phyloP scores from a whole-genome alignment of 257 asterid species.

The Linderniella brevidens region DNA sequence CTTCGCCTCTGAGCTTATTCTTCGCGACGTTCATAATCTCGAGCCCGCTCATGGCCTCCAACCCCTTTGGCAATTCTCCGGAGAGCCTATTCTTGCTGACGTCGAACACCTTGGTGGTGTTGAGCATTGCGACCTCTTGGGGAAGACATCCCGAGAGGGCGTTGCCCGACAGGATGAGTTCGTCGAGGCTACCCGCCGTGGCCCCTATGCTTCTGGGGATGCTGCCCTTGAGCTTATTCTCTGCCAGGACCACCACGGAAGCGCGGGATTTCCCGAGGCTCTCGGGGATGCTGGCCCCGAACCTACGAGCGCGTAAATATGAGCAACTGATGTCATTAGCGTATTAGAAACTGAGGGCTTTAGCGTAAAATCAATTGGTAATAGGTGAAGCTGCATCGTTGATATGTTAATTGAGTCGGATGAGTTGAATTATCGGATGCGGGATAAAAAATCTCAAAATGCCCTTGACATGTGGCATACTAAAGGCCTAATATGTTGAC shows the following conservation, averaged over 20 bases:
- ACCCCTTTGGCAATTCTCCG: conserved; percentile 30
- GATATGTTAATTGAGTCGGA: no score
- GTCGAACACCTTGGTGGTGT: conserved; percentile 26
- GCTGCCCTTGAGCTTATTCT: conserved; percentile 36
- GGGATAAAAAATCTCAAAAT: no score
- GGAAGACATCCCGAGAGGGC: conserved; percentile 44
- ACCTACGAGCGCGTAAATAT: no score
- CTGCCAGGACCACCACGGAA: conserved; percentile 32
- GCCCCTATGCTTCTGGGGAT: conserved; percentile 40
- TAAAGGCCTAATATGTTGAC: no score
- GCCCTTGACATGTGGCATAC: no score
- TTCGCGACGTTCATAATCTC: conserved; percentile 24
- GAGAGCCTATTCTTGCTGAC: conserved; percentile 20
- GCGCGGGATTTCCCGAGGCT: conserved; percentile 46
- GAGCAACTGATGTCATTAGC: no score
- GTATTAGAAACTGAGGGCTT: no score
- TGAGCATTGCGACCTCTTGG: conserved; percentile 27
- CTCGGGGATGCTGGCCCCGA: conserved; percentile 22
- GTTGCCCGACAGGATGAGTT: conserved; percentile 23
- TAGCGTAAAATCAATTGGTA: no score
- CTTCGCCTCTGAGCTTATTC: conserved; percentile 26
- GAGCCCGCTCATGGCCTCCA: conserved; percentile 27
- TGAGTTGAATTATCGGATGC: no score
- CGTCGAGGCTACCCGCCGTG: conserved; percentile 32
- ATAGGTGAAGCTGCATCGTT: no score